Base-by-base conservation (phyloP, 495 filamentous ascomycete species). In the Penicilliopsis zonata region DNA sequence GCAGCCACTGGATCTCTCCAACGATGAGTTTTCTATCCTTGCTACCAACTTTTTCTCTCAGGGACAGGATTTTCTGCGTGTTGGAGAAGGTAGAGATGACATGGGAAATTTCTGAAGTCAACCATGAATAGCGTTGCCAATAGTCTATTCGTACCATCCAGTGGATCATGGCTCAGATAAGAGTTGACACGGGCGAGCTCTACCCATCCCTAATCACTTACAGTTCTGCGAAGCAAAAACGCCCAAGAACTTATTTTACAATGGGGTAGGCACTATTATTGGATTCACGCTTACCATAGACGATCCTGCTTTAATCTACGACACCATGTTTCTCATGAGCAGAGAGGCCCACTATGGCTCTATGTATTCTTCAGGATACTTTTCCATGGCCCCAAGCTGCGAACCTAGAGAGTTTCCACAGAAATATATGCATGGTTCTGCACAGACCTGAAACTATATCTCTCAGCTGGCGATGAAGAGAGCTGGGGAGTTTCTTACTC, bases 321-420 rank as follows among this genome's bases (percentile, higher is more conserved):
- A 53, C 37, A 1, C 77, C 72, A 48, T 94, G 76, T 30, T 59
- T 65, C 26, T 80, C 71, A 47, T 98, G 85, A 13, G 96, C 82
- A 43, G 93, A 98, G 14, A 86, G 53, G 8, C 88, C 86, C 14
- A 65, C 87, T 45, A 93, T 94, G 9, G 74, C 70, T 9, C 90
- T 90, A 2, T 90, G 88, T 0, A n/a, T n/a, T n/a, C n/a, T n/a
- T n/a, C n/a, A n/a, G n/a, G n/a, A 50, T 98, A 98, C 62, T 98
- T 98, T 65, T 98, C 96, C 22, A 73, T 82, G 57, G n/a, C 90
- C 96, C 90, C 90, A 98, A 13, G 66, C 82, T 2, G 90, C 86
- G 28, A 90, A 28, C 90, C 90, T 10, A 98, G 70, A 12, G 90
- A 98, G 59, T 98, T 94, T 5, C 90, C 90, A 47, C 86, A 93